Base-by-base conservation (phyloP, 352 stramenopile species). In the Phytopythium vexans region DNA sequence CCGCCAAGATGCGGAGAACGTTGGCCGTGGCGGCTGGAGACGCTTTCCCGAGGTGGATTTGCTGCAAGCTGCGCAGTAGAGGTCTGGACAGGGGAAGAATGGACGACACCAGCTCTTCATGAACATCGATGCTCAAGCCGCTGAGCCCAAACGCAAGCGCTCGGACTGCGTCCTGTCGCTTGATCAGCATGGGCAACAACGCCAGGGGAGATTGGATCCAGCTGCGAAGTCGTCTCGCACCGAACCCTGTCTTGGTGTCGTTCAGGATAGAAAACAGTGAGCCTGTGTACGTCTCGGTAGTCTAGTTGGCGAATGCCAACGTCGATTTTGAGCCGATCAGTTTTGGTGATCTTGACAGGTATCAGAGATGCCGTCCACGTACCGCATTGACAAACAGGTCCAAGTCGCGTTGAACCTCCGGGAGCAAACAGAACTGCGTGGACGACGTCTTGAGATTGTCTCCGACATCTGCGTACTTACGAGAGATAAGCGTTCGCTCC, bases 331-430 rank as follows among this genome's bases (percentile, higher is more conserved):
- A 16, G 15, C 46, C 16, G 8, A 32, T 42, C 6, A 44, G n/a
- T 10, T 41, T 37, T 1, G 8, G 21, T 27, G 21, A 27, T 27
- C 21, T 27, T 2, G 21, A 27, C 21, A 27, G 21, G 21, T 27
- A 27, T 27, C 2, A 27, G 21, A 27, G 21, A 27, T 27, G 21
- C 21, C 21, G 21, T 27, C 21, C 12, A 52, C 62, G 15, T 40
- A 77, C 68, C 56, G 68, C 55, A n/a, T 74, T 77, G 37, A 68
- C 51, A 37, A 77, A 77, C 1, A 77, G 52, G 16, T 77, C 68
- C 12, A 77, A 58, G 49, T 77, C 68, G 9, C 47, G 56, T 32
- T 72, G 56, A 14, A 54, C 50, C 36, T 77, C 62, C 0, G 43
- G 41, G 11, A 65, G 62, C 3, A 77, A 43, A 8, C 49, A 40